Conservation (phyloP, 2,329 filamentous ascomycete species). For the Colletotrichum tofieldiae region DNA sequence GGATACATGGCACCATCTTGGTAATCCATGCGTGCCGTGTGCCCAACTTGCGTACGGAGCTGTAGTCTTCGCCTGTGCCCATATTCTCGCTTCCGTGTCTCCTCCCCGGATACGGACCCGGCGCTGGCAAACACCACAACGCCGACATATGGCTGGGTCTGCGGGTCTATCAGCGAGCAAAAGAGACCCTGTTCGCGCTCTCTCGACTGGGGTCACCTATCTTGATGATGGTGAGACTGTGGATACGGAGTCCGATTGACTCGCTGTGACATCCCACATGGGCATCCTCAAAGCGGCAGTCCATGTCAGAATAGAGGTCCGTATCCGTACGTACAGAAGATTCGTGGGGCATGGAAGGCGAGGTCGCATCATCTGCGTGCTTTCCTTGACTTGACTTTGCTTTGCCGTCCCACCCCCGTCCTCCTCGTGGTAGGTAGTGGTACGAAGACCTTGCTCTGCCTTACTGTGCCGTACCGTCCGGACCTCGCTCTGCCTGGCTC, state of each 20-base stretch:
- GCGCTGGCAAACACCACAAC: constrained; percentile 13
- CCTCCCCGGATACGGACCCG: constrained; percentile 17
- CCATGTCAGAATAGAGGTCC: constrained; percentile 7
- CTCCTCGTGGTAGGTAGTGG: neutral
- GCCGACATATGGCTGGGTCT: constrained; percentile 4
- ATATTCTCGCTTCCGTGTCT: constrained; percentile 3
- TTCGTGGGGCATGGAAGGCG: neutral
- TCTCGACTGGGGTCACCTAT: constrained; percentile 4
- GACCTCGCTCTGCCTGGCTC: neutral
- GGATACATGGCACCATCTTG: neutral
- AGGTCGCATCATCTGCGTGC: neutral
- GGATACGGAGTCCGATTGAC: constrained; percentile 13
- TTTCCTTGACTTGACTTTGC: neutral
- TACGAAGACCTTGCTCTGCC: neutral
- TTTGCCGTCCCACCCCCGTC: neutral
- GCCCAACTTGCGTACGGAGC: neutral
- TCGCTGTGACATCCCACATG: neutral
- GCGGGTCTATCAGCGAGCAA: constrained; percentile 8
- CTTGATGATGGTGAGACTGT: constrained; percentile 6
- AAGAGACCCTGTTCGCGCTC: neutral
- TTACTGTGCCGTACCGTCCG: constrained; percentile 13
- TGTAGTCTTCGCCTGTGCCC: neutral
- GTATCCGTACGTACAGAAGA: constrained; percentile 19
- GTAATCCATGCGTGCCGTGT: neutral
- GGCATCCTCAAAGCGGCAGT: neutral